Evolutionary conservation across 2,329 filamentous ascomycete genomes (phyloP).

Genomic region (Aspergillus latus): DNA sequence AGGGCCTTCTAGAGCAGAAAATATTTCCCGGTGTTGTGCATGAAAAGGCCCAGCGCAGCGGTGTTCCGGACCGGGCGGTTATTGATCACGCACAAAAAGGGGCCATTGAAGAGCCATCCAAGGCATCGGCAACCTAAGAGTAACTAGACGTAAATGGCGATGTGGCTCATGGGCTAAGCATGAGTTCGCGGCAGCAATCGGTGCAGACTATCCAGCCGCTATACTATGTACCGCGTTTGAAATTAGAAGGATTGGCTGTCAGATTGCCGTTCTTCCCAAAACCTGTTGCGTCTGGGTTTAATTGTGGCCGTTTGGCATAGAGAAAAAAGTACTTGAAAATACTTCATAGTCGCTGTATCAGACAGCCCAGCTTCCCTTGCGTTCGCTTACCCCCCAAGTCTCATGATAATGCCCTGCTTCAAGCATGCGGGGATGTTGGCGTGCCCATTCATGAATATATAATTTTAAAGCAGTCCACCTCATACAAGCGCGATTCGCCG

Average conservation of each 20-base stretch:
- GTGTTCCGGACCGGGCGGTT: slow-evolving; percentile 13
- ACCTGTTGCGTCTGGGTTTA: too few species aligned
- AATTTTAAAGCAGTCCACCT: slow-evolving; percentile 80
- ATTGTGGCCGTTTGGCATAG: too few species aligned
- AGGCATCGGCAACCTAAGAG: neutral
- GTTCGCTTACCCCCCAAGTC: slow-evolving; percentile 63
- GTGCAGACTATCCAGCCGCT: neutral
- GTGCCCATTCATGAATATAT: slow-evolving; percentile 87
- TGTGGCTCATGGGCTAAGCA: neutral
- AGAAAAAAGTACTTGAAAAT: too few species aligned
- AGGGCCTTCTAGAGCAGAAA: slow-evolving; percentile 34
- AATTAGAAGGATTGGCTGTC: too few species aligned
- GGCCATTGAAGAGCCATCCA: neutral
- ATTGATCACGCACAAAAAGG: neutral
- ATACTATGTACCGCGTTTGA: too few species aligned
- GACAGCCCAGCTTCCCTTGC: slow-evolving; percentile 66
- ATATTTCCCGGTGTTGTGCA: slow-evolving; percentile 47
- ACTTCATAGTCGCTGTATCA: slow-evolving; percentile 3
- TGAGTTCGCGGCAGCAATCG: too few species aligned
- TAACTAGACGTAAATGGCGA: too few species aligned
- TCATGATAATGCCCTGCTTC: slow-evolving; percentile 55
- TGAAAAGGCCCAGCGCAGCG: slow-evolving; percentile 35
- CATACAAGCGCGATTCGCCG: slow-evolving; percentile 55
- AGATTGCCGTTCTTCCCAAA: too few species aligned
- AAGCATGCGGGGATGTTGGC: slow-evolving; percentile 74